Conservation (phyloP, 352 stramenopile species). For the Pythium aristosporum region DNA sequence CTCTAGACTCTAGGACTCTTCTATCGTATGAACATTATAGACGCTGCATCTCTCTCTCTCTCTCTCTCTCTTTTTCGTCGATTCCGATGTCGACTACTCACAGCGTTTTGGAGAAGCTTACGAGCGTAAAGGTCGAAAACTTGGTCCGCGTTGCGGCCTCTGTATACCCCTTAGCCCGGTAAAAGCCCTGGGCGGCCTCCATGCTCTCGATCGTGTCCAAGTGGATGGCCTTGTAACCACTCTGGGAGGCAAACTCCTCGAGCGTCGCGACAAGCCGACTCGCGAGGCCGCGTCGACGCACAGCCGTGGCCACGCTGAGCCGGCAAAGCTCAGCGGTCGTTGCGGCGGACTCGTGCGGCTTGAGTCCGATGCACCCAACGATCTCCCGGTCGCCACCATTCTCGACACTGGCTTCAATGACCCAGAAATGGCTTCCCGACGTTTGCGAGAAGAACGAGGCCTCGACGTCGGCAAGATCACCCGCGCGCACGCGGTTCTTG, state of each 20-base stretch:
- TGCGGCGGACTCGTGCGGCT: constrained; percentile 21
- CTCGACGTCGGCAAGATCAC: constrained; percentile 57
- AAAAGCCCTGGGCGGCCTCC: constrained; percentile 53
- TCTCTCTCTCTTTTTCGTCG: not conserved
- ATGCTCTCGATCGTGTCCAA: constrained; percentile 72
- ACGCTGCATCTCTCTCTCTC: constrained; percentile 9
- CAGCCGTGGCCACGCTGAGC: constrained; percentile 43
- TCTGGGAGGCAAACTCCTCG: constrained; percentile 38
- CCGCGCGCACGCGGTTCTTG: constrained; percentile 45
- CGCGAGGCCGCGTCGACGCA: constrained; percentile 48
- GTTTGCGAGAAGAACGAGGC: constrained; percentile 33
- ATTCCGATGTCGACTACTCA: not conserved
- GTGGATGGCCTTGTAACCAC: constrained; percentile 34
- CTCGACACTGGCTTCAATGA: constrained; percentile 34
- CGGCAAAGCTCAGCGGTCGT: constrained; percentile 55
- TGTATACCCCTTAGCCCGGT: constrained; percentile 40
- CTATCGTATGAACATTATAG: constrained; percentile 16
- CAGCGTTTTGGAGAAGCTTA: constrained; percentile 40
- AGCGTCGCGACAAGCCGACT: constrained; percentile 42
- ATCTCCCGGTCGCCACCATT: constrained; percentile 20
- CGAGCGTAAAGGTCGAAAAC: constrained; percentile 50
- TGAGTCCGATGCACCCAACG: constrained; percentile 62
- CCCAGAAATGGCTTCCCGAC: constrained; percentile 53
- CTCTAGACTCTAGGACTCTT: constrained; percentile 9
- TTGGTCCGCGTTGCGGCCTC: constrained; percentile 27